Base-by-base conservation (phyloP, 352 stramenopile species). In the Phytophthora chlamydospora region DNA sequence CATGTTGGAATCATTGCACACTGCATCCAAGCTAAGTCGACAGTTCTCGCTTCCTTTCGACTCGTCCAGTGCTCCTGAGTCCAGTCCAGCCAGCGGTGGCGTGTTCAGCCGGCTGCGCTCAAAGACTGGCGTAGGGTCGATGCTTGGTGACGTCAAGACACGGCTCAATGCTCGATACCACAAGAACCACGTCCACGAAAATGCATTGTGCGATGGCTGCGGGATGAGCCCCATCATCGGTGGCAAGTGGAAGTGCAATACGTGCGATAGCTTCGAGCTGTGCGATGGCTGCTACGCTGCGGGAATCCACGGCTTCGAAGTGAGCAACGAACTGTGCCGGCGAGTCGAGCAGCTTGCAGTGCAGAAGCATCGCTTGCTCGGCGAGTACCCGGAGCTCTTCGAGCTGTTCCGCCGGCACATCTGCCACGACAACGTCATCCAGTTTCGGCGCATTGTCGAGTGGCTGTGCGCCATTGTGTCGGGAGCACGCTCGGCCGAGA, bases 201-300 rank as follows among this genome's bases (percentile, higher is more conserved):
- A 95, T 56, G 83, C 85, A 43, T 62, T 95, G 39, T 95, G 85
- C 48, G 80, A 91, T 53, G 83, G 85, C 24, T 95, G 85, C 42
- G 85, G 85, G 29, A 77, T 87, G 68, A 85, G 75, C 33, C 85
- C 85, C 13, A 95, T 95, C 61, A 65, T 91, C 14, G 85, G 83
- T 16, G 71, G 76, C 39, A 88, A 83, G 60, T 94, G 81, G 76
- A 89, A 83, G 35, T 94, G 85, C 58, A 90, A 78, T 43, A 80
- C 68, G 27, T 95, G 85, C 48, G 80, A 80, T 42, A 85, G 76
- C 59, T 88, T 78, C 40, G 75, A 91, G 31, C 47, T 95, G 9
- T 95, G 85, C 43, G 76, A 88, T 29, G 34, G 44, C 13, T 95
- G 85, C 79, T 95, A 95, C 49, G 57, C 66, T 17, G 56, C 68